Percentiles rank a stretch among this genome's conserved stretches.
Conservation (phyloP, 129 eudicot species). For the Kitagawia praeruptora region DNA sequence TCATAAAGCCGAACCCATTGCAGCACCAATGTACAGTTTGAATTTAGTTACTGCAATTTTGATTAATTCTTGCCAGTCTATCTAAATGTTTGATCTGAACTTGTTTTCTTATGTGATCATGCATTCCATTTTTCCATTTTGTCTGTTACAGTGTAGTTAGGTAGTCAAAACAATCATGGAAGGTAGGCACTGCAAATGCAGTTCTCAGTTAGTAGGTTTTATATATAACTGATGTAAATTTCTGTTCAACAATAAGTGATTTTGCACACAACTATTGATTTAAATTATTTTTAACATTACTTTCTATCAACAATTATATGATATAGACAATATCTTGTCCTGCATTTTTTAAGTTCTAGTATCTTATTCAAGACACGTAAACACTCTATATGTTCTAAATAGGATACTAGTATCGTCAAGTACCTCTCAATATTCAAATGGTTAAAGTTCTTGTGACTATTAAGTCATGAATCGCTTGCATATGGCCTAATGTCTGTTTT, state of each 20-base stretch:
- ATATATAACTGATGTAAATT: neutral
- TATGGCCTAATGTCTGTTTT: slow-evolving; percentile 3
- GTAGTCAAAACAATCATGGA: neutral
- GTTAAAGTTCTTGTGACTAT: neutral
- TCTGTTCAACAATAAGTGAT: neutral
- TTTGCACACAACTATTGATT: neutral
- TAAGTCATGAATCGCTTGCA: neutral
- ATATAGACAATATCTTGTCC: neutral
- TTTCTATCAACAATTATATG: neutral
- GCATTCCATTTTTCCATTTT: neutral
- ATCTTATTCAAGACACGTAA: neutral
- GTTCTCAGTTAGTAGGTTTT: neutral
- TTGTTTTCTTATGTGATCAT: neutral
- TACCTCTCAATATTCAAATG: neutral
- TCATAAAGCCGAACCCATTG: slow-evolving; percentile 12
- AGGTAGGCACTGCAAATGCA: neutral
- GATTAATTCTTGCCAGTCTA: neutral
- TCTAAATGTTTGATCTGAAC: neutral
- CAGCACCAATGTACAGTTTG: slow-evolving; percentile 21
- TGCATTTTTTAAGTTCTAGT: neutral
- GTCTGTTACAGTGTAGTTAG: neutral
- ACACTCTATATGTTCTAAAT: neutral
- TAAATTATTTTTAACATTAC: neutral
- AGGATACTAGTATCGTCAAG: neutral
- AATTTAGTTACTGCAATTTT: neutral